A percentile compares a stretch with the other conserved stretches of the same genome.
phyloP scores from a whole-genome alignment of 768 basidiomycete species.

The Termitomyces titanicus region DNA sequence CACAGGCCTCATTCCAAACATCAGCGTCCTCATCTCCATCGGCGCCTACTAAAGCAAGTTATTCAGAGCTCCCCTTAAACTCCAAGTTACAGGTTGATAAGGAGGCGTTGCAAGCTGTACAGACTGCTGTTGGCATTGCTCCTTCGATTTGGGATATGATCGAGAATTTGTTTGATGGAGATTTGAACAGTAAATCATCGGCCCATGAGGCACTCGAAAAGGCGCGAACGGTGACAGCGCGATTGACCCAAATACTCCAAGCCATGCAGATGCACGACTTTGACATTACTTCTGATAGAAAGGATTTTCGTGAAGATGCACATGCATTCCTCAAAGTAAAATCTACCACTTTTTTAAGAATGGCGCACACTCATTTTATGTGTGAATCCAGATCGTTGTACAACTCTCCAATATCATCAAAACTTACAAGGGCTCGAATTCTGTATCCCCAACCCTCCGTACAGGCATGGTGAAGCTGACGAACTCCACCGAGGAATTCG shows the following conservation, averaged over 20 bases:
- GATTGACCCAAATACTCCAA: constrained; percentile 55
- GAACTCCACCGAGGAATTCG: constrained; percentile 83
- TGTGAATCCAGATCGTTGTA: constrained; percentile 58
- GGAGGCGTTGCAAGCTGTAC: constrained; percentile 76
- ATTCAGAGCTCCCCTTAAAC: constrained; percentile 45
- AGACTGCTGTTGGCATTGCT: constrained; percentile 73
- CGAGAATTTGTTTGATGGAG: constrained; percentile 58
- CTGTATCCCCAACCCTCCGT: constrained; percentile 52
- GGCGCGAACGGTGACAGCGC: constrained; percentile 63
- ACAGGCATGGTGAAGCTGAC: constrained; percentile 73
- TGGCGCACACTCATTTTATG: neutral
- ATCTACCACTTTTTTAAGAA: neutral
- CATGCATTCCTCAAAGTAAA: constrained; percentile 78
- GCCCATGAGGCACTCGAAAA: constrained; percentile 51
- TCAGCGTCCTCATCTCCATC: constrained; percentile 35
- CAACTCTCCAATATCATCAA: constrained; percentile 74
- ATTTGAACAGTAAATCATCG: constrained; percentile 37
- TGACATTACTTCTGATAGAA: constrained; percentile 51
- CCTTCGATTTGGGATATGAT: constrained; percentile 82
- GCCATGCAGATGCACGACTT: constrained; percentile 60
- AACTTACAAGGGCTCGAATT: constrained; percentile 54
- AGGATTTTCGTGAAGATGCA: constrained; percentile 70
- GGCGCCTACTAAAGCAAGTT: constrained; percentile 31
- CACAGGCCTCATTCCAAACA: constrained; percentile 35
- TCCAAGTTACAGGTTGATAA: constrained; percentile 71